Conservation (phyloP, 305 asterid genomes). For the Stenogyne calaminthoides region DNA sequence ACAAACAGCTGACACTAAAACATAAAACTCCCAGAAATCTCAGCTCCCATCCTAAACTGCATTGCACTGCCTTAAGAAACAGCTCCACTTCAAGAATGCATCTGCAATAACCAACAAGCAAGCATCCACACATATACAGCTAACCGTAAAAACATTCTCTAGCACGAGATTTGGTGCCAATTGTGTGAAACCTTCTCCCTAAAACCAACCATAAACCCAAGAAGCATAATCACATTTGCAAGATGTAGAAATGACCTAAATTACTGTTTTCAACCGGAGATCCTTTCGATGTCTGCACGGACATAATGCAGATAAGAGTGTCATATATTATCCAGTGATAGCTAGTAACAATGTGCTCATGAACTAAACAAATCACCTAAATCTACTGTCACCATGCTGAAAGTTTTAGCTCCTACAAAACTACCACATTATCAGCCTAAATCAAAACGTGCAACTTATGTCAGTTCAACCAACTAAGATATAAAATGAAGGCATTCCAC, state of each 20-base stretch:
- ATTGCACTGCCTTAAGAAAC: background rate
- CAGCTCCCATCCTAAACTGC: constrained; percentile 5
- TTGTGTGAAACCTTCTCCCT: background rate
- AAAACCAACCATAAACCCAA: background rate
- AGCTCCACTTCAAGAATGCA: constrained; percentile 17
- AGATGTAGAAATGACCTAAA: background rate
- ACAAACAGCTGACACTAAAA: constrained; percentile 2
- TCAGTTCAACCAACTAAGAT: constrained; percentile 21
- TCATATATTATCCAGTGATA: background rate
- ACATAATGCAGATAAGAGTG: background rate
- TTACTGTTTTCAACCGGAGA: background rate
- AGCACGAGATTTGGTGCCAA: constrained; percentile 13
- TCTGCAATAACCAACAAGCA: background rate
- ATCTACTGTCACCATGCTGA: constrained; percentile 11
- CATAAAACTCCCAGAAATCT: background rate
- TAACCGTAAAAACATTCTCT: background rate
- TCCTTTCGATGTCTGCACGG: background rate
- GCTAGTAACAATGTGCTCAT: background rate
- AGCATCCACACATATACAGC: constrained; percentile 5
- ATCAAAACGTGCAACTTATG: constrained; percentile 5
- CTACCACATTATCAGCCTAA: constrained; percentile 28
- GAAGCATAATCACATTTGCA: background rate
- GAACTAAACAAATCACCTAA: constrained; percentile 15
- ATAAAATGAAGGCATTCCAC: background rate
- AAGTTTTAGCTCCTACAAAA: constrained; percentile 13